Percentiles rank a stretch among this genome's conserved stretches.
These are phyloP conservation scores for Exutisphaerella laricina DNA, from an alignment of 2,329 filamentous ascomycete species.

Conservation along the genomic window DNA sequence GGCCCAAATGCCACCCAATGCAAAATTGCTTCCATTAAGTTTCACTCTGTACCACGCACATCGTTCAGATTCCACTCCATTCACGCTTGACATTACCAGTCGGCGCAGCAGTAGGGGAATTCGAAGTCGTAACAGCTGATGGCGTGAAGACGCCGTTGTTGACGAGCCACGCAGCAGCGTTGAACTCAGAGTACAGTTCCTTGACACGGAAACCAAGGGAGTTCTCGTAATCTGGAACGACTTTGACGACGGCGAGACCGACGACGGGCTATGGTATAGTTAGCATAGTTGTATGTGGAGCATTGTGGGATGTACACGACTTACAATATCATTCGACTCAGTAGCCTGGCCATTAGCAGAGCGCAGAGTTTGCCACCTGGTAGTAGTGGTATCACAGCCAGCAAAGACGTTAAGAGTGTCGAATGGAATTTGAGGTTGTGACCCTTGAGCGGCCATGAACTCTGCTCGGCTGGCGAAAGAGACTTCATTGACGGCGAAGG, in stretches of 20 bases:
- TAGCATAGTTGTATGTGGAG: background rate
- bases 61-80: no score
- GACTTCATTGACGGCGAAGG: constrained; percentile 23
- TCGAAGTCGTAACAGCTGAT: constrained; percentile 17
- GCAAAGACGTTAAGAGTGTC: constrained; percentile 27
- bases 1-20: no score
- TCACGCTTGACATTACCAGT: background rate
- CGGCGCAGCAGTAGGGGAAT: constrained; percentile 13
- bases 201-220: constrained; percentile 27
- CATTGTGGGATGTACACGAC: background rate
- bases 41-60: no score
- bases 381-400: constrained; percentile 25
- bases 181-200: constrained; percentile 29
- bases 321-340: constrained; percentile 26
- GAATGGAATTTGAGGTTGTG: constrained; percentile 29
- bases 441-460: constrained; percentile 29
- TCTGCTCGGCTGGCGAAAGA: constrained; percentile 24
- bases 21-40: no score
- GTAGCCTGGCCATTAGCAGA: constrained; percentile 25
- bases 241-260: constrained; percentile 24
- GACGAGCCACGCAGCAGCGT: constrained; percentile 30
- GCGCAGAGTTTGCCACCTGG: constrained; percentile 26
- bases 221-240: constrained; percentile 23
- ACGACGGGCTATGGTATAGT: constrained; percentile 20
- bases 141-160: constrained; percentile 27